phyloP scores from a whole-genome alignment of 495 filamentous ascomycete species.

The Penicillium canescens region DNA sequence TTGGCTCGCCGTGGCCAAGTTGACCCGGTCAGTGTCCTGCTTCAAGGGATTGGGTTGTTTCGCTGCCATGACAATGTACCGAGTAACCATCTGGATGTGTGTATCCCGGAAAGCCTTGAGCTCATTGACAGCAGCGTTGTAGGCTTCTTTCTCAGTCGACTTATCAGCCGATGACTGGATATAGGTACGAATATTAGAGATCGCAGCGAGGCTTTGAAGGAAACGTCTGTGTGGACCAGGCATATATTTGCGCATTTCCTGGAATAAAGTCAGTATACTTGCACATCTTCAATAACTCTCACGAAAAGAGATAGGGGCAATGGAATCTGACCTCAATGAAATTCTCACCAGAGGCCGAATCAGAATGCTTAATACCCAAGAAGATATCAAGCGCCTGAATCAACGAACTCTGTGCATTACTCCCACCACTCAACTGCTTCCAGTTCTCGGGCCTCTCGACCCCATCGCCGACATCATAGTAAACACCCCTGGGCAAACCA shows the following conservation, averaged over 20 bases:
- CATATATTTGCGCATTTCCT: constrained; percentile 97
- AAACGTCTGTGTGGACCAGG: constrained; percentile 88
- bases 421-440: constrained; percentile 81
- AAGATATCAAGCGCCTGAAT: constrained; percentile 93
- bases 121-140: constrained; percentile 82
- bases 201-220: constrained; percentile 67
- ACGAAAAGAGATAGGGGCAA: too few relatives aligned
- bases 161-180: constrained; percentile 62
- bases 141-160: constrained; percentile 69
- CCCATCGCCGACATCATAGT: constrained; percentile 78
- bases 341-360: constrained; percentile 53
- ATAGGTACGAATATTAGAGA: constrained; percentile 82
- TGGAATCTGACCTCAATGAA: constrained; percentile 34
- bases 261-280: neutral
- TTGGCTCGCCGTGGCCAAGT: constrained; percentile 34
- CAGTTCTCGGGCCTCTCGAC: constrained; percentile 42
- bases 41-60: constrained; percentile 14
- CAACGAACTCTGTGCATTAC: constrained; percentile 90
- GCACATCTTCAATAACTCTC: neutral
- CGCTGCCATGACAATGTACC: constrained; percentile 78
- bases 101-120: constrained; percentile 81
- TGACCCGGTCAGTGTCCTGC: constrained; percentile 16
- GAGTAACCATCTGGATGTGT: constrained; percentile 90
- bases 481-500: constrained; percentile 81
- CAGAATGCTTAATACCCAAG: constrained; percentile 82